Evolutionary conservation across 2,329 filamentous ascomycete species (phyloP).

Genomic region (Aspergillus brasiliensis): DNA sequence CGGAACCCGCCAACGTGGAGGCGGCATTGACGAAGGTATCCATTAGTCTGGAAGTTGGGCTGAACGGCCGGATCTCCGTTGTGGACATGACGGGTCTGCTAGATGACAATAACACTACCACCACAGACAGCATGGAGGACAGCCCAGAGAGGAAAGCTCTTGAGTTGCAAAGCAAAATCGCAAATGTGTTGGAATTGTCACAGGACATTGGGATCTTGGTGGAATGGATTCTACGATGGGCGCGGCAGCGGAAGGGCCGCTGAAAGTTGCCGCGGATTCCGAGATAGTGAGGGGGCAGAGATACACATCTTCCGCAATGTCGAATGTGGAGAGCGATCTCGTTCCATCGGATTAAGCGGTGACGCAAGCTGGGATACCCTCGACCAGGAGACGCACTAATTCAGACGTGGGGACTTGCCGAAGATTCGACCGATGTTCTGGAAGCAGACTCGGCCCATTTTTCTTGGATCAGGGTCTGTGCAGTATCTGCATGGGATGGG

Average conservation of each 20-base stretch:
- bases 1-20: conserved; percentile 9
- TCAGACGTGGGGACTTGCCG: background rate
- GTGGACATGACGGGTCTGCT: conserved; percentile 40
- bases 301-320: conserved; percentile 3
- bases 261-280: background rate
- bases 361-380: conserved; percentile 2
- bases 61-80: conserved; percentile 45
- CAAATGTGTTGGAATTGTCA: conserved; percentile 44
- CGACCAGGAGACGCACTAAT: background rate
- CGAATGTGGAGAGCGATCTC: conserved; percentile 12
- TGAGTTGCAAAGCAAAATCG: conserved; percentile 38
- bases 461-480: background rate
- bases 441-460: background rate
- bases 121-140: conserved; percentile 22
- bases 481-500: background rate
- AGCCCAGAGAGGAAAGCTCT: conserved; percentile 19
- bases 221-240: conserved; percentile 46
- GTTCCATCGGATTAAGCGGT: conserved; percentile 3
- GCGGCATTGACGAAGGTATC: conserved; percentile 30
- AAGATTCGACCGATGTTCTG: conserved; percentile 3
- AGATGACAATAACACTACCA: conserved; percentile 18
- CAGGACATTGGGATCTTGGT: conserved; percentile 49
- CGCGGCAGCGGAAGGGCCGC: conserved; percentile 32
- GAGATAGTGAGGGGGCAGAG: background rate
- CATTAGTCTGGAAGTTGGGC: conserved; percentile 43